Evolutionary conservation across 345 rosid genomes (phyloP).

Genomic region (Gossypium sturtianum): DNA sequence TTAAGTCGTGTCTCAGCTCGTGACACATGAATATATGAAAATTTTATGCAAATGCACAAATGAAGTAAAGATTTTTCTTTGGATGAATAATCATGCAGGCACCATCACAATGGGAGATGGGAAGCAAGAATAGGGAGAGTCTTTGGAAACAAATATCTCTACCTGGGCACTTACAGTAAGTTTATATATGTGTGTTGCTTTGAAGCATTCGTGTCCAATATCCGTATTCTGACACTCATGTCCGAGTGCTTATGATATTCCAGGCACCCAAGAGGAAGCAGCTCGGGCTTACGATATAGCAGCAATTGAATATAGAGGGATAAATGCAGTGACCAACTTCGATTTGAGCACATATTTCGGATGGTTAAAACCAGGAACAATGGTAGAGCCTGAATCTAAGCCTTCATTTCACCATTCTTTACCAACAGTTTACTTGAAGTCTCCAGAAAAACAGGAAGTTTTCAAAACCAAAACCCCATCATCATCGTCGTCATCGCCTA

Average conservation of each 20-base stretch:
- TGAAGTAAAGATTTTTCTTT: neutral
- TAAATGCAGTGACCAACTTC: slow-evolving; percentile 47
- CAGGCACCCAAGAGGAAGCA: slow-evolving; percentile 58
- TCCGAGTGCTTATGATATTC: neutral
- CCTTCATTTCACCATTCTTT: slow-evolving; percentile 20
- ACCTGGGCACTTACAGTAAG: slow-evolving; percentile 70
- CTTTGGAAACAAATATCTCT: slow-evolving; percentile 63
- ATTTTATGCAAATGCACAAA: neutral
- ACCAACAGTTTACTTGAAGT: slow-evolving; percentile 21
- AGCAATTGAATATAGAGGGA: slow-evolving; percentile 49
- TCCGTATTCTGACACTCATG: neutral
- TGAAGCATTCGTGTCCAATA: neutral
- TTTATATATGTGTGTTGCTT: neutral
- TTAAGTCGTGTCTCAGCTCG: too few relatives aligned
- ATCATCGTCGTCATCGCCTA: slow-evolving; percentile 29
- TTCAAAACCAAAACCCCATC: slow-evolving; percentile 17
- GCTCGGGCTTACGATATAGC: slow-evolving; percentile 52
- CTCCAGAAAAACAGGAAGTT: slow-evolving; percentile 20
- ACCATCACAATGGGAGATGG: slow-evolving; percentile 69
- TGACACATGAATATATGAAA: neutral
- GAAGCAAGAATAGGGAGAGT: slow-evolving; percentile 66
- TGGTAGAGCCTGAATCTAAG: slow-evolving; percentile 21
- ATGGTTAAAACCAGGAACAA: slow-evolving; percentile 43
- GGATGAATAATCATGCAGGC: slow-evolving; percentile 32
- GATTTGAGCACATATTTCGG: slow-evolving; percentile 47